Evolutionary conservation across 2,329 filamentous ascomycete species (phyloP).

Genomic region (Trichoderma afroharzianum): DNA sequence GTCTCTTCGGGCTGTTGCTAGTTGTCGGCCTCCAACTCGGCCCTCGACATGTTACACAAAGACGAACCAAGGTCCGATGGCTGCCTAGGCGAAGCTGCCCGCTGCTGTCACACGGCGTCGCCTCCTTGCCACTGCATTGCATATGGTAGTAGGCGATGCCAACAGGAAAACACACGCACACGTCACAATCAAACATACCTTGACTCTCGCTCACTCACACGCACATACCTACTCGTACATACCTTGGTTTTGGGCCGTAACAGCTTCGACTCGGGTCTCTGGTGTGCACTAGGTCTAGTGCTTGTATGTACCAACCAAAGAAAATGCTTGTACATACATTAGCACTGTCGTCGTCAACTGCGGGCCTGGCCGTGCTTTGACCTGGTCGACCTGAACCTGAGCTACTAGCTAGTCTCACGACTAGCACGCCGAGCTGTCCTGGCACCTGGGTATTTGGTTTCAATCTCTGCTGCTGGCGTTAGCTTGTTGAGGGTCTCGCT

Average conservation of each 20-base stretch:
- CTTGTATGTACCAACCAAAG: neutral
- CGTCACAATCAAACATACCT: neutral
- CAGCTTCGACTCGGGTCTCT: neutral
- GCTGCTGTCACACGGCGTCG: neutral
- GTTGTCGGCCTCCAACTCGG: neutral
- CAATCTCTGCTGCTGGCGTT: neutral
- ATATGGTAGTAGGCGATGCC: neutral
- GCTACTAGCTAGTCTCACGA: neutral
- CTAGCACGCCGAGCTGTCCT: neutral
- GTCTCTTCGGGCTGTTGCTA: neutral
- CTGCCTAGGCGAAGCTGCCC: neutral
- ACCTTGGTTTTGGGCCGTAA: neutral
- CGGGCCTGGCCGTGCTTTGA: neutral
- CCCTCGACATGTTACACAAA: neutral
- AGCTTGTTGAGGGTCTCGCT: neutral
- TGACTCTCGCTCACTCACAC: neutral
- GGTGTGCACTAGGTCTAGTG: neutral
- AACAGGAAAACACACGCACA: neutral
- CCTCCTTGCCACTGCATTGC: neutral
- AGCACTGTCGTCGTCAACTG: neutral
- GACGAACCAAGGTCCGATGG: neutral
- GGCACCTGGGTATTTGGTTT: neutral
- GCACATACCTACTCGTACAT: neutral
- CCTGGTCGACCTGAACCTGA: neutral
- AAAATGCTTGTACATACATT: neutral